Evolutionary conservation across 1,284 basidiomycete genomes (phyloP), one percentile per base, ranked within the genome.

Genomic region (Gomphus bonarii): DNA sequence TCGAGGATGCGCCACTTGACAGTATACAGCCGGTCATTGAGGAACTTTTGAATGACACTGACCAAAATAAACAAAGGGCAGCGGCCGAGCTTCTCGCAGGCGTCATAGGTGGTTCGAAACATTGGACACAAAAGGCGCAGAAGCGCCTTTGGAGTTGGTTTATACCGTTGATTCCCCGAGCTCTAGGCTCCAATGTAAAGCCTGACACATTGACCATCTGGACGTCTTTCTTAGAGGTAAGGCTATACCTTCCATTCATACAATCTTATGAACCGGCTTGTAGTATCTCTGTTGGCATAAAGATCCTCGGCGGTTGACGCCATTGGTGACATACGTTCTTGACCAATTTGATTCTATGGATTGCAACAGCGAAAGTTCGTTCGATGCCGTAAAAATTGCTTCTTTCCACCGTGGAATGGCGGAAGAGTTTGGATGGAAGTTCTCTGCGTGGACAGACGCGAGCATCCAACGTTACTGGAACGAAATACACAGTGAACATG

Each of bases 81-180:
- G 85, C 90, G 3, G 91, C 91, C 10, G 93, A 97, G 71, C 74
- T 95, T 47, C 67, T 95, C 7, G 87, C 87, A 7, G 93, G 91
- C 58, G 62, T 88, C n/a, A 74, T 95, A 47, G 76, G 77, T 61
- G 92, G 90, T 3, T 85, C 86, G 5, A 94, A 94, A 69, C 91
- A 95, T 66, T 97, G 94, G 94, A 79, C 90, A 0, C 74, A 78
- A 10, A 71, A 76, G 48, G 83, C 85, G 62, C 86, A 94, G 66
- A 67, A 78, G 31, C 69, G 68, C 30, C 70, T 97, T 2, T 95
- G 91, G 91, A 72, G 78, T 40, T 97, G 93, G 93, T 81, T 93
- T 54, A 77, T 73, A 22, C 83, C 84, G 0, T 75, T 82, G 44
- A 76, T 95, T 48, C 76, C 78, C 11, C 77, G 78, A 49, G 81